A percentile compares a stretch with the other conserved stretches of the same genome.
These are phyloP conservation scores for Candida boidinii DNA, from an alignment of 805 yeast species.

Conservation along the genomic window DNA sequence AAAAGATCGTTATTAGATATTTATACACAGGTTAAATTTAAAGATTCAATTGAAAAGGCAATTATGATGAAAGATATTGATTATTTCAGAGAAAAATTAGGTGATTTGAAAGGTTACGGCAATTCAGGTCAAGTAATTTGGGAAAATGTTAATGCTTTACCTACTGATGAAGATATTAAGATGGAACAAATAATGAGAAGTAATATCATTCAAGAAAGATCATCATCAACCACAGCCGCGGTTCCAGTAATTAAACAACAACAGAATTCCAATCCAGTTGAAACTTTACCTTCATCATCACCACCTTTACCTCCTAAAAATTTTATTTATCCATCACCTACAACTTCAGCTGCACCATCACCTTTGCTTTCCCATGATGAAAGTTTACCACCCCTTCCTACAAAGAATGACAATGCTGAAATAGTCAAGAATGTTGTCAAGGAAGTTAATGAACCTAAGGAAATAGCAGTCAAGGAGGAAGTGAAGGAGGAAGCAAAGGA, in stretches of 20 bases:
- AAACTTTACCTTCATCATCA: too few species aligned
- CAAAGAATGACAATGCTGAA: too few species aligned
- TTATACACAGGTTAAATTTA: conserved; percentile 38
- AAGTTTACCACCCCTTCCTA: too few species aligned
- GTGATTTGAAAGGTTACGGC: conserved; percentile 50
- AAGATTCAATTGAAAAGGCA: conserved; percentile 45
- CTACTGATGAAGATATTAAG: conserved; percentile 38
- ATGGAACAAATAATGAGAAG: conserved; percentile 39
- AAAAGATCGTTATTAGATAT: conserved; percentile 45
- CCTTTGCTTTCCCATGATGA: too few species aligned
- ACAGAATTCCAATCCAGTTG: too few species aligned
- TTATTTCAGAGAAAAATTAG: conserved; percentile 53
- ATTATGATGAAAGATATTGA: conserved; percentile 51
- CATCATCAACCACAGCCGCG: too few species aligned
- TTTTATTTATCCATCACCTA: too few species aligned
- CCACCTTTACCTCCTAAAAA: not conserved
- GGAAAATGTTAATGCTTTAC: conserved; percentile 47
- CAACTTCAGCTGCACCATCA: too few species aligned
- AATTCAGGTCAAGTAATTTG: conserved; percentile 54
- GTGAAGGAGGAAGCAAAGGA: not conserved
- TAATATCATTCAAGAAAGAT: conserved; percentile 18
- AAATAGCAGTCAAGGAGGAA: too few species aligned
- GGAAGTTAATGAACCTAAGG: too few species aligned
- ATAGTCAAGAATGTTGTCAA: too few species aligned
- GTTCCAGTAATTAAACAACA: not conserved